Conservation (phyloP, 1,139 yeast genomes). For the Candida neerlandica region DNA sequence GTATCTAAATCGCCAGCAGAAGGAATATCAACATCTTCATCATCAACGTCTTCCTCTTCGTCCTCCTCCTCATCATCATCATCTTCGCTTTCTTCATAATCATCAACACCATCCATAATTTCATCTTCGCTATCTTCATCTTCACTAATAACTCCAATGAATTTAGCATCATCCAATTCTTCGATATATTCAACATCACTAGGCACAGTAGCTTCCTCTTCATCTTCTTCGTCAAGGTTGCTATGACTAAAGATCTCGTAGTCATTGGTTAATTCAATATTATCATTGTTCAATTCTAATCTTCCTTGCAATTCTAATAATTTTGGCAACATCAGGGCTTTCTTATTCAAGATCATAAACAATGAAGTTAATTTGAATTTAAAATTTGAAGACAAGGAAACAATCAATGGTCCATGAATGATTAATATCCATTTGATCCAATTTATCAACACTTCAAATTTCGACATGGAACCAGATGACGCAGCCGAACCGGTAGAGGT, state of each 20-base stretch:
- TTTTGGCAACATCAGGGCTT: conserved; percentile 76
- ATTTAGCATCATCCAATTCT: conserved; percentile 41
- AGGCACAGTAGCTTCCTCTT: conserved; percentile 22
- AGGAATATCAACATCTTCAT: conserved; percentile 23
- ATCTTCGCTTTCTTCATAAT: conserved; percentile 20
- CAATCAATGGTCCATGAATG: conserved; percentile 80
- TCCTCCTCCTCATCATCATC: conserved; percentile 28
- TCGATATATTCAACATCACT: conserved; percentile 46
- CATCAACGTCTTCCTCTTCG: conserved; percentile 21
- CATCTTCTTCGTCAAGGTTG: conserved; percentile 30
- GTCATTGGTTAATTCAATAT: conserved; percentile 56
- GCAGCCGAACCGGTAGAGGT: too few species aligned
- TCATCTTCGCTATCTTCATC: conserved; percentile 19
- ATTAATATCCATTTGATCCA: conserved; percentile 96
- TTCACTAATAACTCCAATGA: conserved; percentile 27
- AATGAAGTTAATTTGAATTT: conserved; percentile 70
- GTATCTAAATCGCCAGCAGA: conserved; percentile 15
- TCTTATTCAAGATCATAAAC: conserved; percentile 73
- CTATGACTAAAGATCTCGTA: conserved; percentile 47
- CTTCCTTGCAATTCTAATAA: conserved; percentile 83
- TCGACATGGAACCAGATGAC: conserved; percentile 18
- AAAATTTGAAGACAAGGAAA: conserved; percentile 75
- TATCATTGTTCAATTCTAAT: conserved; percentile 70
- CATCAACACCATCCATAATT: conserved; percentile 23
- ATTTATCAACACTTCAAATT: conserved; percentile 74